phyloP scores from a whole-genome alignment of 1,284 basidiomycete species.

The Malassezia japonica region DNA sequence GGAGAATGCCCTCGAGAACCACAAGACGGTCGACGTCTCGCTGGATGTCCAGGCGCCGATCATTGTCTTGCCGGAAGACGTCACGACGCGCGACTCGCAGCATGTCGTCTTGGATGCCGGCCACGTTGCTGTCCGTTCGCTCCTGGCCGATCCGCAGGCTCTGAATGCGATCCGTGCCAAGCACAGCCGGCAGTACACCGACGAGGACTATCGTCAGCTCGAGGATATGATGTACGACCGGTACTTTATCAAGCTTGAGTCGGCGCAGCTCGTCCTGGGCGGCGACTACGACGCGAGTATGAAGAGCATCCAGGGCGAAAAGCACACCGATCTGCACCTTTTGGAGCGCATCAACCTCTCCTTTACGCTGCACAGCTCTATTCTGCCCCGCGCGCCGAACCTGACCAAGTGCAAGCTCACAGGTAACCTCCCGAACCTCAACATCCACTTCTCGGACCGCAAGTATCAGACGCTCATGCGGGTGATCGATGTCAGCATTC shows the following conservation, averaged over 20 bases:
- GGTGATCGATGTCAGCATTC: slow-evolving; percentile 81
- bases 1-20: slow-evolving; percentile 81
- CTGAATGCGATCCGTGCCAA: slow-evolving; percentile 74
- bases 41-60: slow-evolving; percentile 96
- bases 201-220: slow-evolving; percentile 76
- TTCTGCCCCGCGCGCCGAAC: slow-evolving; percentile 73
- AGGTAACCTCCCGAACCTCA: slow-evolving; percentile 76
- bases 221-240: slow-evolving; percentile 97
- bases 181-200: slow-evolving; percentile 73
- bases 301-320: slow-evolving; percentile 53
- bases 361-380: slow-evolving; percentile 84
- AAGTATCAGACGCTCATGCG: slow-evolving; percentile 95
- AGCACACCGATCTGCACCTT: slow-evolving; percentile 55
- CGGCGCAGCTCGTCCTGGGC: slow-evolving; percentile 85
- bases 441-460: slow-evolving; percentile 85
- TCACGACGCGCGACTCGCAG: slow-evolving; percentile 67
- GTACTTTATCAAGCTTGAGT: slow-evolving; percentile 70
- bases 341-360: slow-evolving; percentile 88
- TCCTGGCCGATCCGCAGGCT: slow-evolving; percentile 74
- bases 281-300: slow-evolving; percentile 73
- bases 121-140: slow-evolving; percentile 84
- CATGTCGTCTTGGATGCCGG: slow-evolving; percentile 92
- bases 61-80: slow-evolving; percentile 83
- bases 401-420: slow-evolving; percentile 84
- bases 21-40: slow-evolving; percentile 90